Evolutionary conservation across 352 stramenopile species (phyloP).

Genomic region (Globisporangium heterothallicum): DNA sequence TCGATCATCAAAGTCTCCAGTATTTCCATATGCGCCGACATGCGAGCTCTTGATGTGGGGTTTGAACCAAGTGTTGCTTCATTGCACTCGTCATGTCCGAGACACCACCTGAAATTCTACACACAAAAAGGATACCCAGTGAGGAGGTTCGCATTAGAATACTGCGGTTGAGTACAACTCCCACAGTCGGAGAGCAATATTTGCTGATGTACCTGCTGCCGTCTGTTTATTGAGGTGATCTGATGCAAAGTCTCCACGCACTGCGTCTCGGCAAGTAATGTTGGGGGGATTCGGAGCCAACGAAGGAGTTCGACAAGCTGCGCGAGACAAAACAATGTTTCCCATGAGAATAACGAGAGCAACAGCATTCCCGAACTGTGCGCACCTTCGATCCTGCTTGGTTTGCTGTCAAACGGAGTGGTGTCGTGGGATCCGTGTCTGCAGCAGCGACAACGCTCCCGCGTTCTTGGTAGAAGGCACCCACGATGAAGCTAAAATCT

Average conservation of each 20-base stretch:
- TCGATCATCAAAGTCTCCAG: conserved; percentile 11
- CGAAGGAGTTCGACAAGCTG: conserved; percentile 1
- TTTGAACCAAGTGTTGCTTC: too few species aligned
- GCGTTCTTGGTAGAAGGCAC: not conserved
- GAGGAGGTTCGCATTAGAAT: not conserved
- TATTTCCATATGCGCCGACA: not conserved
- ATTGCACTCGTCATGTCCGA: too few species aligned
- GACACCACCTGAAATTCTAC: not conserved
- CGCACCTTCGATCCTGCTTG: not conserved
- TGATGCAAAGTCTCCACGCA: not conserved
- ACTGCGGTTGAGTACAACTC: too few species aligned
- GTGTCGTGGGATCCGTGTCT: too few species aligned
- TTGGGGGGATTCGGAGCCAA: conserved; percentile 2
- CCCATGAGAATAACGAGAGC: not conserved
- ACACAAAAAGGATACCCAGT: not conserved
- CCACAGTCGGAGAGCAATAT: too few species aligned
- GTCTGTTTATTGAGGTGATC: not conserved
- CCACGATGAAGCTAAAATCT: conserved; percentile 3
- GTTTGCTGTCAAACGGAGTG: too few species aligned
- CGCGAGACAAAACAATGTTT: not conserved
- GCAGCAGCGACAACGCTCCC: not conserved
- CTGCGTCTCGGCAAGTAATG: not conserved
- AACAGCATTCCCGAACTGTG: not conserved
- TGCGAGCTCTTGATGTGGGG: not conserved
- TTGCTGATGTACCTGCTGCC: conserved; percentile 2